These are phyloP conservation scores for Penicillium crystallinum DNA, from an alignment of 495 filamentous ascomycete species.

Conservation along the genomic window DNA sequence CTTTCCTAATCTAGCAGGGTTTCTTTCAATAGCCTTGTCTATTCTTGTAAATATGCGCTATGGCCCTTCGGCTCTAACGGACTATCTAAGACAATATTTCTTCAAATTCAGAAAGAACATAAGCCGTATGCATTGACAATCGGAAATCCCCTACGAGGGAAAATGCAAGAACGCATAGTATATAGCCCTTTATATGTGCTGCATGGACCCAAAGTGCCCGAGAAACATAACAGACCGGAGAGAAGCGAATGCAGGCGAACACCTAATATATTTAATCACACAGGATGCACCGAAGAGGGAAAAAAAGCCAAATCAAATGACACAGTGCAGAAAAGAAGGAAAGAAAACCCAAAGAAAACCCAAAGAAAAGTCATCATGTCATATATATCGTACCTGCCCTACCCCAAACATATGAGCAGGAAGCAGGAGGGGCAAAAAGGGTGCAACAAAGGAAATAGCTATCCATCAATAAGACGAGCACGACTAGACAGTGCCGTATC, in stretches of 20 bases:
- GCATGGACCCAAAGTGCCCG: not conserved
- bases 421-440: not conserved
- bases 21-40: not conserved
- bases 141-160: not conserved
- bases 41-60: conserved; percentile 1
- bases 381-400: conserved; percentile 11
- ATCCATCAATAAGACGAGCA: not conserved
- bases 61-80: not conserved
- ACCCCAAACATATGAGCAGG: not conserved
- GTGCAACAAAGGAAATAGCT: not conserved
- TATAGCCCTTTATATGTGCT: not conserved
- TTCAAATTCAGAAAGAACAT: not conserved
- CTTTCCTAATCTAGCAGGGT: not conserved
- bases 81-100: not conserved
- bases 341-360: not conserved
- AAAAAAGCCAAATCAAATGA: not conserved
- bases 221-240: too few species aligned
- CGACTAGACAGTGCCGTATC: conserved; percentile 35
- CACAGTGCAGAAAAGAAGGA: not conserved
- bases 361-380: conserved; percentile 12
- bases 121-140: not conserved
- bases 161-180: not conserved
- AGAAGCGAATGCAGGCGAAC: not conserved
- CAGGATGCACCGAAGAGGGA: not conserved
- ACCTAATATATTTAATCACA: not conserved